Base-by-base conservation (phyloP, 495 filamentous ascomycete species). In the Trichoderma erinaceum region DNA sequence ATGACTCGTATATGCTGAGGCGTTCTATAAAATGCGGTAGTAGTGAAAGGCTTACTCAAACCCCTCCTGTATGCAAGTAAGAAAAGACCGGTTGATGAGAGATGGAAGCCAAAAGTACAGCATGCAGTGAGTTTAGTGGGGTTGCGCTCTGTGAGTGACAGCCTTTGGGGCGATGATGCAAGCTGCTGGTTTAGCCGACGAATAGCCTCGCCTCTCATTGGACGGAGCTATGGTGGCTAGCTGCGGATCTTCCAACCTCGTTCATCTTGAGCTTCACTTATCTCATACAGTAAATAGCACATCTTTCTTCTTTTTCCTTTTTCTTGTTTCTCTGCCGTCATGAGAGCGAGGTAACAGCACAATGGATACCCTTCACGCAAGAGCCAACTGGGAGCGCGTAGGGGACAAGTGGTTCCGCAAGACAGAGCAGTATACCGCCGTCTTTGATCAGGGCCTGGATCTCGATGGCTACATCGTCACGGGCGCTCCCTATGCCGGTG, bases 351-450 rank as follows among this genome's bases (percentile, higher is more conserved):
- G 75, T 83, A 41, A 16, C 32, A 23, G 35, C 64, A 46, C 13
- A 29, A 83, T 83, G 81, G 81, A 82, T 68, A 70, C 77, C 67
- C 75, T 78, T 71, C 77, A 89, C 79, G 92, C 95, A 66, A 93
- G 92, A 56, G 88, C 92, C 71, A 91, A 92, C 74, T 99, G 95
- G 95, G 92, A 96, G 81, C 88, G 85, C 74, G 85, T 98, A 65
- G 95, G 92, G 66, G 90, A 95, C 72, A 88, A 85, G 70, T 99
- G 95, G 79, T 99, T 97, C 81, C 90, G 94, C 75, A 97, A 95
- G 79, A 88, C 90, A 35, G 89, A 92, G 77, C 84, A 97, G 44
- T 99, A 98, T 82, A 92, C 92, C 68, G 89, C 87, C 69, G 84
- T 99, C 71, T 98, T 97, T 78, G 90, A 93, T 74, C 87, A 90